Conservation (phyloP, 768 basidiomycete species). For the Pisolithus tinctorius region DNA sequence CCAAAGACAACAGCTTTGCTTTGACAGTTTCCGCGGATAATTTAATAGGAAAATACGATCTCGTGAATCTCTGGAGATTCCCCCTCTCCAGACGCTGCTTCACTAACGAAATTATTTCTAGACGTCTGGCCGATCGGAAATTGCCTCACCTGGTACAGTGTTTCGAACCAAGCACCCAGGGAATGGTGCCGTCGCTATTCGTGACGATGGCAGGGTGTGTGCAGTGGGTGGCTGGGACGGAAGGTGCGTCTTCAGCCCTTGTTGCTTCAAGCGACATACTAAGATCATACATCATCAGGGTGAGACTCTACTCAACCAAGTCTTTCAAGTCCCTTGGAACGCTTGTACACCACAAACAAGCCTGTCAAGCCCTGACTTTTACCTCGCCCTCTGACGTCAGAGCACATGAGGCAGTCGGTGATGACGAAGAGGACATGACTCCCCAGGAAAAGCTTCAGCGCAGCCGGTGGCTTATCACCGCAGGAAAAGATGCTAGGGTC, state of each 20-base stretch:
- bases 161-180: conserved; percentile 73
- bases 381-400: conserved; percentile 28
- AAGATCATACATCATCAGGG: conserved; percentile 34
- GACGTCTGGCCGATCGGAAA: conserved; percentile 10
- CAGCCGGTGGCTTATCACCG: conserved; percentile 8
- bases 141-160: conserved; percentile 21
- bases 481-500: not conserved
- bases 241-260: conserved; percentile 44
- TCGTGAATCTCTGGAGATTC: conserved; percentile 28
- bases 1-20: conserved; percentile 50
- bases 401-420: conserved; percentile 24
- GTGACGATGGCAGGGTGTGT: conserved; percentile 69
- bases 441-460: conserved; percentile 37
- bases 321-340: conserved; percentile 80
- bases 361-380: conserved; percentile 72
- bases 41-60: conserved; percentile 57
- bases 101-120: not conserved
- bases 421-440: conserved; percentile 50
- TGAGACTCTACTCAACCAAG: conserved; percentile 78
- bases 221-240: conserved; percentile 96
- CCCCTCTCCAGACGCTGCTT: not conserved
- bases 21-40: conserved; percentile 86
- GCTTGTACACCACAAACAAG: conserved; percentile 73
- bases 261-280: not conserved
- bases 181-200: conserved; percentile 70